Conservation (phyloP, 305 asterid genomes). For the Stenogyne calaminthoides region DNA sequence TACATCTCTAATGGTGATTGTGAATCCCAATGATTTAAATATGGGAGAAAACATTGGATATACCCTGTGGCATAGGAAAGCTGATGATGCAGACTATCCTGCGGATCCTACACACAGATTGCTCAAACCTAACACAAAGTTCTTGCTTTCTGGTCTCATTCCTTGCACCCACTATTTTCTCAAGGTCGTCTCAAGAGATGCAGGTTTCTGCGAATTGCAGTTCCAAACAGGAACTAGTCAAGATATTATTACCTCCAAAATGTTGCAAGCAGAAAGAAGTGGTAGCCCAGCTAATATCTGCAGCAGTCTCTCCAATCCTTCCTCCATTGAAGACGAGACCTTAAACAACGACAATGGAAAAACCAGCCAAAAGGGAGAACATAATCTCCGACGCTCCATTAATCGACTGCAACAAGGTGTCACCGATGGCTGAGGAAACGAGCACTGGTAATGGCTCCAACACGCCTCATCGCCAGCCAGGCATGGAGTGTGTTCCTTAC, state of each 20-base stretch:
- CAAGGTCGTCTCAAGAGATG: slow-evolving; percentile 42
- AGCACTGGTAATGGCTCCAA: slow-evolving; percentile 56
- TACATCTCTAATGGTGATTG: slow-evolving; percentile 49
- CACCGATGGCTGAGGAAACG: slow-evolving; percentile 42
- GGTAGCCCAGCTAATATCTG: slow-evolving; percentile 65
- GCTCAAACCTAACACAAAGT: slow-evolving; percentile 42
- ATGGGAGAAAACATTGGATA: slow-evolving; percentile 42
- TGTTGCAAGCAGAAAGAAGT: slow-evolving; percentile 46
- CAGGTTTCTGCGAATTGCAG: slow-evolving; percentile 42
- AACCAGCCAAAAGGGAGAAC: slow-evolving; percentile 31
- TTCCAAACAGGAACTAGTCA: slow-evolving; percentile 42
- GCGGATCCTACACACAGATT: slow-evolving; percentile 45
- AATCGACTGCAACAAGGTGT: slow-evolving; percentile 30
- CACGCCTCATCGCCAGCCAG: slow-evolving; percentile 38
- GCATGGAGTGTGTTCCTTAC: slow-evolving; percentile 56
- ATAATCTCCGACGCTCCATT: not conserved
- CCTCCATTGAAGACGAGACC: slow-evolving; percentile 80
- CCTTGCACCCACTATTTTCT: slow-evolving; percentile 54
- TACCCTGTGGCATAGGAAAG: slow-evolving; percentile 57
- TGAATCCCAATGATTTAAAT: slow-evolving; percentile 45
- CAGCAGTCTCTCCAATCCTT: slow-evolving; percentile 86
- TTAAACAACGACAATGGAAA: slow-evolving; percentile 30
- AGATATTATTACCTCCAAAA: slow-evolving; percentile 34
- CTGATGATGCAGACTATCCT: slow-evolving; percentile 52
- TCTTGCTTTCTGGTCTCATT: slow-evolving; percentile 49